Evolutionary conservation across 305 asterid genomes (phyloP).

Genomic region (Andrographis paniculata): DNA sequence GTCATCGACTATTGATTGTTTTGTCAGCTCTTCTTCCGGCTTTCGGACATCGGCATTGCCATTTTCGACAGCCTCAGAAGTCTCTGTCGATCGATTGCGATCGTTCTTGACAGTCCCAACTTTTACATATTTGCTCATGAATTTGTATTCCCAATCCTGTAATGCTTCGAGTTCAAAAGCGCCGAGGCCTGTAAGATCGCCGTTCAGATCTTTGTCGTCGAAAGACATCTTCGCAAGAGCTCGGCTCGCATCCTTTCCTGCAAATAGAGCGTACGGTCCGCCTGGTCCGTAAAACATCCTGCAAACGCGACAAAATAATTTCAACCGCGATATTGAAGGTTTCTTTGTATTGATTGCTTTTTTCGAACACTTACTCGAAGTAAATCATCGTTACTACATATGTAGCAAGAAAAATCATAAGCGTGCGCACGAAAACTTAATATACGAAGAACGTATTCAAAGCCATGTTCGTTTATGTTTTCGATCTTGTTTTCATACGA

Average conservation of each 20-base stretch:
- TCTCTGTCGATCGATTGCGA: conserved; percentile 33
- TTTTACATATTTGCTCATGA: conserved; percentile 90
- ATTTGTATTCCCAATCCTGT: conserved; percentile 93
- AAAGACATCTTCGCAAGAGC: conserved; percentile 97
- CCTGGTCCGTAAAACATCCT: conserved; percentile 93
- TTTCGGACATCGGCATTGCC: conserved; percentile 22
- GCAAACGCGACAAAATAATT: conserved; percentile 11
- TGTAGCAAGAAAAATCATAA: no score
- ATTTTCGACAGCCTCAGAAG: conserved; percentile 20
- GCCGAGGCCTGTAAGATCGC: conserved; percentile 77
- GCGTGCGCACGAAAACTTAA: no score
- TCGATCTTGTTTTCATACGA: no score
- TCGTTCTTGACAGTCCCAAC: conserved; percentile 64
- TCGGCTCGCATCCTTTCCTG: conserved; percentile 92
- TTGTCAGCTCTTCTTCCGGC: conserved; percentile 5
- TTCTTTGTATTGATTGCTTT: no score
- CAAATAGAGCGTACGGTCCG: conserved; percentile 85
- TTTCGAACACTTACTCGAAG: no score
- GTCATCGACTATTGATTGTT: no score
- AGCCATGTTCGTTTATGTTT: no score
- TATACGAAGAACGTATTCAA: no score
- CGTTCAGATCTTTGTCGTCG: conserved; percentile 75
- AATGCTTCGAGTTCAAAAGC: conserved; percentile 81
- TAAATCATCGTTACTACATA: no score
- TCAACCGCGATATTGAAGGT: no score